These are phyloP conservation scores for Talaromyces sp. DNA, from an alignment of 2,329 filamentous ascomycete genomes.

Conservation along the genomic window DNA sequence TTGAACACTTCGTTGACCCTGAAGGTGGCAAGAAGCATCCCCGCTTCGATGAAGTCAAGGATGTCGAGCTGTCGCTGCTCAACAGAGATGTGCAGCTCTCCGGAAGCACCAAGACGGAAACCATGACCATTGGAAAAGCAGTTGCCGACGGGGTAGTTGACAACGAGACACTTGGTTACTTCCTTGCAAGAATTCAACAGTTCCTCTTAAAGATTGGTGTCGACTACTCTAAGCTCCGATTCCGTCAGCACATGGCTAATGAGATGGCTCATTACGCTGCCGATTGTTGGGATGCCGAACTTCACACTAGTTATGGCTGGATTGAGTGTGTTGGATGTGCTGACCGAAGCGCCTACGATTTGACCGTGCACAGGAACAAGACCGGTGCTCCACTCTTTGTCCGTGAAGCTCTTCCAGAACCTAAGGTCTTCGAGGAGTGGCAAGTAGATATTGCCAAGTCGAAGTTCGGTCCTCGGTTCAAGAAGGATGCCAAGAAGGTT, in stretches of 20 bases:
- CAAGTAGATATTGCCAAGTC: slow-evolving; percentile 87
- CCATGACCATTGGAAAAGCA: slow-evolving; percentile 78
- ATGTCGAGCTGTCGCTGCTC: slow-evolving; percentile 79
- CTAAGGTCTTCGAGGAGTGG: slow-evolving; percentile 80
- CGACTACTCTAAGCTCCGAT: slow-evolving; percentile 83
- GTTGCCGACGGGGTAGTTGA: slow-evolving; percentile 80
- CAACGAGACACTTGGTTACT: slow-evolving; percentile 97
- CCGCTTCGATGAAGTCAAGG: slow-evolving; percentile 79
- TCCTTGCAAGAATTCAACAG: slow-evolving; percentile 86
- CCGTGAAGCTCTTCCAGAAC: slow-evolving; percentile 74
- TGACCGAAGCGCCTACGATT: slow-evolving; percentile 89
- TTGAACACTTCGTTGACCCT: slow-evolving; percentile 97
- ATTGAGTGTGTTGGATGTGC: slow-evolving; percentile 98
- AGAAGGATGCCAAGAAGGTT: slow-evolving; percentile 85
- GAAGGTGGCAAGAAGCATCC: slow-evolving; percentile 90
- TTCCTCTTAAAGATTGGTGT: slow-evolving; percentile 88
- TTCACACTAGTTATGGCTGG: slow-evolving; percentile 91
- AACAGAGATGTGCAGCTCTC: slow-evolving; percentile 81
- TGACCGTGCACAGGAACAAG: slow-evolving; percentile 88
- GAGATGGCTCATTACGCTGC: slow-evolving; percentile 91
- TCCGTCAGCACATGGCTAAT: slow-evolving; percentile 93
- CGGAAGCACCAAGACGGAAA: slow-evolving; percentile 73
- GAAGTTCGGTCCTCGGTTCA: slow-evolving; percentile 92
- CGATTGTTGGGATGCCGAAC: slow-evolving; percentile 97
- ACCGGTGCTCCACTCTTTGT: slow-evolving; percentile 84